A percentile compares a stretch with the other conserved stretches of the same genome.
Conservation (phyloP, 1,139 yeast genomes). For the Blastobotrys persicus region DNA sequence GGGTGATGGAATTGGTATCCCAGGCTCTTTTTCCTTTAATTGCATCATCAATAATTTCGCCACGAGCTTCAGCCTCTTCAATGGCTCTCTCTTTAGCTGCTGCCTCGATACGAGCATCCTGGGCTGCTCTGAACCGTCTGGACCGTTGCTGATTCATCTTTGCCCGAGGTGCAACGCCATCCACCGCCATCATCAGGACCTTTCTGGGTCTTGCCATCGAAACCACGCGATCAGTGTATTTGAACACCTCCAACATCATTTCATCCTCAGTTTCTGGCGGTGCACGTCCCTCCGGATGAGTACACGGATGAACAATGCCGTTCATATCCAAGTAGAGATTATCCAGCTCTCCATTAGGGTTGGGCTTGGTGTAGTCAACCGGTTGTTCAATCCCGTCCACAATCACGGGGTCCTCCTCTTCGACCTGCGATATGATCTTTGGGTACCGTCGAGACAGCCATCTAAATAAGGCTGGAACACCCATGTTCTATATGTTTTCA, state of each 20-base stretch:
- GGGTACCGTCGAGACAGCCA: constrained; percentile 95
- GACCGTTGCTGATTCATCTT: constrained; percentile 98
- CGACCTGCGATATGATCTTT: constrained; percentile 84
- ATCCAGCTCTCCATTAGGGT: constrained; percentile 94
- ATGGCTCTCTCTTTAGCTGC: constrained; percentile 50
- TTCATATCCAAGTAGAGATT: constrained; percentile 93
- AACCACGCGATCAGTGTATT: constrained; percentile 83
- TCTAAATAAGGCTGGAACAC: constrained; percentile 97
- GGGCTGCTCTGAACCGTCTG: constrained; percentile 91
- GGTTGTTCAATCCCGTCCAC: constrained; percentile 63
- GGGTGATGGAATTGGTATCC: constrained; percentile 97
- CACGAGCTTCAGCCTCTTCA: constrained; percentile 49
- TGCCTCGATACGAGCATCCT: constrained; percentile 66
- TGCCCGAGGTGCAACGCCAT: constrained; percentile 99
- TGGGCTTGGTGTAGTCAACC: constrained; percentile 67
- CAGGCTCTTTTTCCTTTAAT: constrained; percentile 53
- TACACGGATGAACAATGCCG: constrained; percentile 96
- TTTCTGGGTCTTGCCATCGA: constrained; percentile 95
- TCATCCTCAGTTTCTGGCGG: constrained; percentile 94
- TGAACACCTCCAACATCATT: constrained; percentile 87
- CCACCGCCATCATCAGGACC: constrained; percentile 87
- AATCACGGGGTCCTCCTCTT: constrained; percentile 58
- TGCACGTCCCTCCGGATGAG: constrained; percentile 93
- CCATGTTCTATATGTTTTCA: constrained; percentile 1
- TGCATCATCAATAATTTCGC: constrained; percentile 43